A percentile compares a stretch with the other conserved stretches of the same genome.
These are phyloP conservation scores for Gnomoniopsis smithogilvyi DNA, from an alignment of 2,329 filamentous ascomycete species.

Conservation along the genomic window DNA sequence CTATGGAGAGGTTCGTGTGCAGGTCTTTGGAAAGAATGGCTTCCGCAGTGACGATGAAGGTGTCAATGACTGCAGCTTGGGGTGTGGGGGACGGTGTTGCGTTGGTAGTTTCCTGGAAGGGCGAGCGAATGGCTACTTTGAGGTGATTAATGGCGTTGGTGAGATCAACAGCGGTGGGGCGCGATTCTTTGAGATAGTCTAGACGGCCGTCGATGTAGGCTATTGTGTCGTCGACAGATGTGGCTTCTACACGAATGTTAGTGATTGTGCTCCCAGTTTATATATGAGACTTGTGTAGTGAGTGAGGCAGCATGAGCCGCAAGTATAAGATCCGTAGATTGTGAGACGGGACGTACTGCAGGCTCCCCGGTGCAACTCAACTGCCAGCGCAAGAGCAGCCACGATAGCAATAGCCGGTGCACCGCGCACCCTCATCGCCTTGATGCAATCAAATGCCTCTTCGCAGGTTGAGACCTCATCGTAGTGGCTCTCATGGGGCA, in stretches of 20 bases:
- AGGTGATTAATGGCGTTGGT: conserved; percentile 85
- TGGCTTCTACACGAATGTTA: conserved; percentile 31
- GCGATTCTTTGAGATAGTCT: conserved; percentile 81
- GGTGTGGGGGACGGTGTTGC: conserved; percentile 29
- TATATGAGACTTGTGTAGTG: not conserved
- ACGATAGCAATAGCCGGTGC: conserved; percentile 98
- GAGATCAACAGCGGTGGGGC: conserved; percentile 93
- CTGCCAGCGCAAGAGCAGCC: conserved; percentile 82
- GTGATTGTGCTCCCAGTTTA: not conserved
- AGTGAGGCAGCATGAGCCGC: conserved; percentile 9
- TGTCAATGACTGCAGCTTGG: conserved; percentile 56
- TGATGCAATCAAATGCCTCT: conserved; percentile 80
- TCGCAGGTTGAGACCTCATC: conserved; percentile 67
- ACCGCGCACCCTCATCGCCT: conserved; percentile 73
- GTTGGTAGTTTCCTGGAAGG: conserved; percentile 36
- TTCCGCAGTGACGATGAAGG: conserved; percentile 79
- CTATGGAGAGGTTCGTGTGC: conserved; percentile 82
- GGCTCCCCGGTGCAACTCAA: conserved; percentile 67
- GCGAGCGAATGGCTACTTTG: conserved; percentile 57
- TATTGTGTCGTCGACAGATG: conserved; percentile 54
- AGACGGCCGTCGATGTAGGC: conserved; percentile 72
- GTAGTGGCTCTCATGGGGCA: conserved; percentile 78
- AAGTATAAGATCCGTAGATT: not conserved
- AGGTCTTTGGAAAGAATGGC: conserved; percentile 85
- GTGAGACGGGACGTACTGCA: conserved; percentile 31